phyloP scores from a whole-genome alignment of 2,329 filamentous ascomycete species.

The Talaromyces sp. region DNA sequence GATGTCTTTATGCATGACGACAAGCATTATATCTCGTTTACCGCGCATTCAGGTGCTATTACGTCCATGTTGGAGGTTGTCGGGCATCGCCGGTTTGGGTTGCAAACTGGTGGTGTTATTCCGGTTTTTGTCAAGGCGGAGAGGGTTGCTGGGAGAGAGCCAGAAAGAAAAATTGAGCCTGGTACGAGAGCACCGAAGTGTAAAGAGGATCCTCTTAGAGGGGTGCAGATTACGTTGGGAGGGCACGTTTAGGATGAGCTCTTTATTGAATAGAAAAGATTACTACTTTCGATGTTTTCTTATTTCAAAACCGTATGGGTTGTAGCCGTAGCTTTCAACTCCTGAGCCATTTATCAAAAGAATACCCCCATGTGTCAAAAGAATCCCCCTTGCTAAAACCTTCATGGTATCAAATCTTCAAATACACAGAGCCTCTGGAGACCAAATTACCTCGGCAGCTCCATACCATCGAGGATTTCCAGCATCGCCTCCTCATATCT shows the following conservation, averaged over 20 bases:
- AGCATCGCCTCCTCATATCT: slow-evolving; percentile 6
- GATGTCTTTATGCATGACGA: slow-evolving; percentile 48
- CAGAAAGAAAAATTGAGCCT: slow-evolving; percentile 18
- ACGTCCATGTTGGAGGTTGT: slow-evolving; percentile 44
- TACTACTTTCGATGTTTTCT: background rate
- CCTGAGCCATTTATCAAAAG: too few relatives aligned
- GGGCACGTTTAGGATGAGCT: background rate
- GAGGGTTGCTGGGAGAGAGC: slow-evolving; percentile 15
- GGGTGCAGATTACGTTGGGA: slow-evolving; percentile 1
- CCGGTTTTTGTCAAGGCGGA: slow-evolving; percentile 45
- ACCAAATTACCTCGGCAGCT: background rate
- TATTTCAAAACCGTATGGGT: background rate
- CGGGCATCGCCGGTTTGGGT: slow-evolving; percentile 41
- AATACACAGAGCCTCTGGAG: background rate
- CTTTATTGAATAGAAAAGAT: background rate
- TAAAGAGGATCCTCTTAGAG: slow-evolving; percentile 10
- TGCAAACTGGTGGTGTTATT: slow-evolving; percentile 47
- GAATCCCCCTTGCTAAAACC: too few relatives aligned
- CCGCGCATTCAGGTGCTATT: slow-evolving; percentile 55
- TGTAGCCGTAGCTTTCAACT: too few relatives aligned
- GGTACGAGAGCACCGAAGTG: slow-evolving; percentile 20
- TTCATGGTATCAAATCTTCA: background rate
- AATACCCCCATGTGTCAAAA: too few relatives aligned
- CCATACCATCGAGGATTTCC: slow-evolving; percentile 7
- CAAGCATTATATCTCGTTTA: slow-evolving; percentile 48